Evolutionary conservation across 75 land plant species (phyloP).

Genomic region (Pinus tabuliformis): DNA sequence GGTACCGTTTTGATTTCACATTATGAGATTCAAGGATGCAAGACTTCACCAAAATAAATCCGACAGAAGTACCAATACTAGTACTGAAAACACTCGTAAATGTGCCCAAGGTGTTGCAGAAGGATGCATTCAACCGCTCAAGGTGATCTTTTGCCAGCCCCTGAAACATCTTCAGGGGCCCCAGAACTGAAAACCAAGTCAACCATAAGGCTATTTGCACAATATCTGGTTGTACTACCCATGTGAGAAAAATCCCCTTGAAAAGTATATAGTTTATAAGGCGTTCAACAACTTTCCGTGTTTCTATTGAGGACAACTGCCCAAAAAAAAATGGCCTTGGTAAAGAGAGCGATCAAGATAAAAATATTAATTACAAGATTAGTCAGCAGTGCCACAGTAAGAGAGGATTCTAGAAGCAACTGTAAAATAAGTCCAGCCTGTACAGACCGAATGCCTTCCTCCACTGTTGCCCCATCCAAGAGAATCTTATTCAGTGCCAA

Average conservation of each 20-base stretch:
- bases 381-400: too few relatives aligned
- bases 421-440: too few relatives aligned
- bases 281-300: constrained; percentile 74
- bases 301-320: constrained; percentile 65
- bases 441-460: too few relatives aligned
- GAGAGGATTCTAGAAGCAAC: too few relatives aligned
- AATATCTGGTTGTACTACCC: constrained; percentile 72
- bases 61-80: constrained; percentile 37
- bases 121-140: constrained; percentile 93
- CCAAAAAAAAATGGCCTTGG: constrained; percentile 60
- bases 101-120: constrained; percentile 81
- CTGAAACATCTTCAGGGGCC: constrained; percentile 90
- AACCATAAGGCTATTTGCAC: constrained; percentile 73
- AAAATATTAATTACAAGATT: too few relatives aligned
- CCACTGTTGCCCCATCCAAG: too few relatives aligned
- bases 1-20: not conserved
- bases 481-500: too few relatives aligned
- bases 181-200: constrained; percentile 74
- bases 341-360: too few relatives aligned
- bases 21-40: not conserved
- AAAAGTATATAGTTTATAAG: constrained; percentile 80
- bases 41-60: constrained; percentile 52
- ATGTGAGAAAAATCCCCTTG: constrained; percentile 89
- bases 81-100: constrained; percentile 71
- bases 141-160: constrained; percentile 89